Base-by-base conservation (phyloP, 768 basidiomycete species). In the Fomitopsis serialis region DNA sequence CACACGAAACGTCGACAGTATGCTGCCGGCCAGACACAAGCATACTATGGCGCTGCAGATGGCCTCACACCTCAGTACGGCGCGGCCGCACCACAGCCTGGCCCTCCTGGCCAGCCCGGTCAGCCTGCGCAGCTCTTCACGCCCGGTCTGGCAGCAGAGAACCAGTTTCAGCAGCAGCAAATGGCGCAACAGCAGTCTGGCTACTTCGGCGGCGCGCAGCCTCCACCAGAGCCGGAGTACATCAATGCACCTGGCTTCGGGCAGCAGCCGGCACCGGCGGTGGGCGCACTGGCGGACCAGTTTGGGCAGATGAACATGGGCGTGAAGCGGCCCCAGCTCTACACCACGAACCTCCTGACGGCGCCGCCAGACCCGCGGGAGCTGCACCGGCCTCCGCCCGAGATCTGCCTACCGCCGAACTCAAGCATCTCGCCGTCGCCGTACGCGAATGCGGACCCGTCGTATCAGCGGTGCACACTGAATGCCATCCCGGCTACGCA, bases 401-500 rank as follows among this genome's bases (percentile, higher is more conserved):
- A 92, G 55, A 95, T 96, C 53, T 78, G 87, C 22, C 76, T 98
- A 2, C 95, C 96, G 1, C 87, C 92, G 10, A 88, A 88, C 57
- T 82, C 92, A 5, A 87, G 80, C 58, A 75, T 94, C 48, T 87
- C 91, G 5, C 84, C 84, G 13, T 84, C 85, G 27, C 89, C 87
- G 0, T 75, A 73, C 17, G 89, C 90, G 34, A 93, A 94, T 61
- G 87, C 94, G 13, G 88, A 98, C 66, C 78, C 85, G 29, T 93
- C 89, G 13, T 98, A 98, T 70, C 91, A 95, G 71, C 85, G 97
- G 45, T 84, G 77, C 56, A 99, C 97, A 1, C 65, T 98, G 54
- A 96, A 95, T 65, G 84, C 89, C n/a, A 82, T 98, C 55, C 96
- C 96, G 4, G 94, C 91, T 6, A 90, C 92, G 8, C 85, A 89